A percentile compares a stretch with the other conserved stretches of the same genome.
Conservation (phyloP, 179 eudicot genomes). For the Amaranthus tricolor region DNA sequence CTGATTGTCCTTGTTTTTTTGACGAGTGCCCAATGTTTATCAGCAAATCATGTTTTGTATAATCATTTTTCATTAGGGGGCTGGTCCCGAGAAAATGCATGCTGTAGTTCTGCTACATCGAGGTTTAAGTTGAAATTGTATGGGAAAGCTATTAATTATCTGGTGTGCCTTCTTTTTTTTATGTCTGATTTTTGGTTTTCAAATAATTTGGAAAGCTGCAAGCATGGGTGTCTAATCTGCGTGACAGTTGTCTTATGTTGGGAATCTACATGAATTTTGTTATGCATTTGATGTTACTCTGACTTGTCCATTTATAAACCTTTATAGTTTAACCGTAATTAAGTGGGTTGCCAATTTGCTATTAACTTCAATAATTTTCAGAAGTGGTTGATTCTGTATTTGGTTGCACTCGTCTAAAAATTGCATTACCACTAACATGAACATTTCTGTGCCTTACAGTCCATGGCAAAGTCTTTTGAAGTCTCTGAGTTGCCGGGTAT, state of each 20-base stretch:
- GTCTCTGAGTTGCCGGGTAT: slow-evolving; percentile 86
- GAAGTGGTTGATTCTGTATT: not conserved
- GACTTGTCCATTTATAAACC: not conserved
- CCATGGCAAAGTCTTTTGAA: slow-evolving; percentile 90
- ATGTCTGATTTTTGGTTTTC: not conserved
- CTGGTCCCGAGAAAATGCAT: not conserved
- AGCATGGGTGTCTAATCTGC: not conserved
- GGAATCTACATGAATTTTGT: not conserved
- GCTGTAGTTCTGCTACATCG: not conserved
- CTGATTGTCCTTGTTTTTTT: not conserved
- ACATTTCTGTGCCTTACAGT: slow-evolving; percentile 38
- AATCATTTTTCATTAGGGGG: not conserved
- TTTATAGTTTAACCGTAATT: not conserved
- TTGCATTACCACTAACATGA: slow-evolving; percentile 13
- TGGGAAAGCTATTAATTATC: not conserved
- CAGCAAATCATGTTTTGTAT: not conserved
- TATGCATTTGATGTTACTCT: not conserved
- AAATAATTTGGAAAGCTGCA: no score
- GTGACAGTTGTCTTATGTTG: not conserved
- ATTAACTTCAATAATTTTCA: no score
- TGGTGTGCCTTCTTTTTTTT: not conserved
- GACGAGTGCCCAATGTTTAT: not conserved
- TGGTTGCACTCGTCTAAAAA: not conserved
- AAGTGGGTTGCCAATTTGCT: not conserved
- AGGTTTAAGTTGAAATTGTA: not conserved